These are phyloP conservation scores for Neospora caninum DNA, from an alignment of 169 alveolate species.

Conservation along the genomic window DNA sequence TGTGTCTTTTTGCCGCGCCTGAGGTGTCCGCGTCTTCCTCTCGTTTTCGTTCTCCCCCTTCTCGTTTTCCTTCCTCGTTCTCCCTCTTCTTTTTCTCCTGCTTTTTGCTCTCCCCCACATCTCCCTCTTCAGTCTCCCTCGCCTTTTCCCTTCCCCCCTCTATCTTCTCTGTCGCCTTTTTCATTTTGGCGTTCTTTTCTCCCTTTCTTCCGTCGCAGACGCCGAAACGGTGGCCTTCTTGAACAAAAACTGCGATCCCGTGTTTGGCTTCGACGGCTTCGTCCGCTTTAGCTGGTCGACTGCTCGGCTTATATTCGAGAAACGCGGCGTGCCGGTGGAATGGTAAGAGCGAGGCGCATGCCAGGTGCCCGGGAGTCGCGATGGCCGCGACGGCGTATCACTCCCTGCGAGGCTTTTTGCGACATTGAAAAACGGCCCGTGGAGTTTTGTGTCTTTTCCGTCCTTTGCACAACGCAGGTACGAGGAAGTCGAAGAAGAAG, in stretches of 20 bases:
- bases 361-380: too few species aligned
- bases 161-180: not conserved
- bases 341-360: conserved; percentile 73
- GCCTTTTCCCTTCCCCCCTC: not conserved
- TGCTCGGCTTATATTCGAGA: conserved; percentile 81
- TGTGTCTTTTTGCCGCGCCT: not conserved
- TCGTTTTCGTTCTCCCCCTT: not conserved
- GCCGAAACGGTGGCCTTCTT: conserved; percentile 92
- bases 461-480: not conserved
- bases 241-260: conserved; percentile 84
- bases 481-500: conserved; percentile 45
- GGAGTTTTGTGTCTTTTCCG: too few species aligned
- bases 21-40: not conserved
- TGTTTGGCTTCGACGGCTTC: conserved; percentile 94
- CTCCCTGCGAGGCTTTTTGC: too few species aligned
- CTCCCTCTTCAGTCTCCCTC: not conserved
- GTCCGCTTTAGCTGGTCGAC: conserved; percentile 91
- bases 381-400: too few species aligned
- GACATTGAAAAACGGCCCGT: too few species aligned
- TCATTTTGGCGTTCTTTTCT: not conserved
- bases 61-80: not conserved
- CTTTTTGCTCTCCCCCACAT: not conserved
- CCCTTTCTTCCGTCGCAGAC: conserved; percentile 73
- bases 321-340: conserved; percentile 76
- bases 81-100: not conserved